A percentile compares a stretch with the other conserved stretches of the same genome.
phyloP scores from a whole-genome alignment of 495 filamentous ascomycete species.

The Oleoguttula mirabilis region DNA sequence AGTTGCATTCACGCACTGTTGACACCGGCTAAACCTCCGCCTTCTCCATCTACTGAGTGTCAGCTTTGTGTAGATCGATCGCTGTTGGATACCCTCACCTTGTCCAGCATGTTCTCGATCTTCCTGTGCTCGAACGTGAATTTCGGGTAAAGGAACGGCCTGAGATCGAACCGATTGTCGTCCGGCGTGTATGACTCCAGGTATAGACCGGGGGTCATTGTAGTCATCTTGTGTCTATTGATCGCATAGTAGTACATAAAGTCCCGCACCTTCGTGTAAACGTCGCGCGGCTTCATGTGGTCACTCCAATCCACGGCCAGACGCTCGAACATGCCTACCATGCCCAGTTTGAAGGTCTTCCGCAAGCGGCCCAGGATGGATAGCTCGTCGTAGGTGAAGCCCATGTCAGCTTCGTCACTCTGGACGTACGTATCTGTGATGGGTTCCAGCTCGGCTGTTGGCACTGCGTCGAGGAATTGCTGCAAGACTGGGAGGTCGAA shows the following conservation, averaged over 20 bases:
- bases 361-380: slow-evolving; percentile 50
- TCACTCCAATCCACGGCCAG: slow-evolving; percentile 37
- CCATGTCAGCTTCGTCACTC: slow-evolving; percentile 68
- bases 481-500: slow-evolving; percentile 64
- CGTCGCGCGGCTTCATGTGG: slow-evolving; percentile 24
- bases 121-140: slow-evolving; percentile 28
- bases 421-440: slow-evolving; percentile 57
- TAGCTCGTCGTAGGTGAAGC: slow-evolving; percentile 44
- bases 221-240: slow-evolving; percentile 38
- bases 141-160: slow-evolving; percentile 30
- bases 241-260: slow-evolving; percentile 56
- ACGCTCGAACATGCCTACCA: slow-evolving; percentile 56
- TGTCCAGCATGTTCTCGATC: slow-evolving; percentile 22
- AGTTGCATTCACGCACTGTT: too few relatives aligned
- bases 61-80: not conserved
- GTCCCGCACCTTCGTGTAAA: slow-evolving; percentile 51
- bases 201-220: slow-evolving; percentile 29
- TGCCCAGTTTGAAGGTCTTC: slow-evolving; percentile 61
- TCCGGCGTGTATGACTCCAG: slow-evolving; percentile 39
- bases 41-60: slow-evolving; percentile 18
- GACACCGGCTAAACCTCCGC: slow-evolving; percentile 7
- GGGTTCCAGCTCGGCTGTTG: slow-evolving; percentile 78
- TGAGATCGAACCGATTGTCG: slow-evolving; percentile 54
- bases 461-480: slow-evolving; percentile 60
- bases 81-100: slow-evolving; percentile 4